Evolutionary conservation across 805 yeast genomes (phyloP), one percentile per base, ranked within the genome.

Genomic region (Wickerhamomyces tratensis): DNA sequence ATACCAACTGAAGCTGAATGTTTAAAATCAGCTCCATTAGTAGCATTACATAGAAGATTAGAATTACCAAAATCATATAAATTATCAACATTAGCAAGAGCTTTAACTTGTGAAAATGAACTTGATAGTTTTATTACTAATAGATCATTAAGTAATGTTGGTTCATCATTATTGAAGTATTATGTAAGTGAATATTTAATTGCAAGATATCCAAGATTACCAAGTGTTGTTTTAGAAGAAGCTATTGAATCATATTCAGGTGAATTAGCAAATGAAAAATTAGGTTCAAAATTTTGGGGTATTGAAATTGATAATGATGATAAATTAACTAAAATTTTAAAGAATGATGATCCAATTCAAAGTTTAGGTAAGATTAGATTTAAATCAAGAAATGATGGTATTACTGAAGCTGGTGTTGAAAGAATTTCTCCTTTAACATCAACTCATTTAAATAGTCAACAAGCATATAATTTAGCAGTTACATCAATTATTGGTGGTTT

Each of bases 161-260:
- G 98, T 40, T 77, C 80, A 54, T 78, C 80, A 46, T 65, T 93
- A 39, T 65, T 93, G 46, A 76, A 81, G 11, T 86, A 79, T 61
- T 82, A 86, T 54, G 82, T 79, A 5, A 72, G 84, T 20, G 95
- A 87, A 60, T 67, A 83, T 51, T 67, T 91, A 45, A 65, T 87
- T 52, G 63, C 79, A 40, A 77, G 74, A 49, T 88, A 88, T 60
- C 99, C 99, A 42, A 77, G 99, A 59, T 71, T 93, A 40, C 98
- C 99, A 14, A 72, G 82, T 47, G 74, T 78, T 8, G 82, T 89
- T 27, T 73, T 87, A 43, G 77, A 80, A 52, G 77, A 80, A 7
- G 86, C 95, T 1, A 79, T 84, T 8, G 82, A 85, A 50, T 74
- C 93, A 1, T 85, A 79, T 57, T 72, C 84, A 56, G 85, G 91